Evolutionary conservation across 2,329 filamentous ascomycete species (phyloP).

Genomic region (Colletotrichum sublineola): DNA sequence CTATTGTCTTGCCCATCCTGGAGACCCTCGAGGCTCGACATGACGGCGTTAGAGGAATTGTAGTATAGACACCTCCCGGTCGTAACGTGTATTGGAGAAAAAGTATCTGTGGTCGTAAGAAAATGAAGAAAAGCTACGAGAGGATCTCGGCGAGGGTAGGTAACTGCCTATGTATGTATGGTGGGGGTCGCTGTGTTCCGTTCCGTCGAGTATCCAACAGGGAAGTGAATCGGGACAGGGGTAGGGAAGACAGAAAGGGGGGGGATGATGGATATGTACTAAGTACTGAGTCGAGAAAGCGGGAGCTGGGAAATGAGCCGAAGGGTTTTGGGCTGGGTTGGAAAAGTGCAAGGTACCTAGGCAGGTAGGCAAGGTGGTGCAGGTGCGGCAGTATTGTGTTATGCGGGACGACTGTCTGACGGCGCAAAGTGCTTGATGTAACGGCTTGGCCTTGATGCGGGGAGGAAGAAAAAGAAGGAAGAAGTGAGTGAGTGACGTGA

Average conservation of each 20-base stretch:
- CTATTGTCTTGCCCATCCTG: slow-evolving; percentile 23
- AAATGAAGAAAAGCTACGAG: not conserved
- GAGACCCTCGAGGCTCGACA: slow-evolving; percentile 16
- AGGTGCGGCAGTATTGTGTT: too few species aligned
- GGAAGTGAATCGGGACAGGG: slow-evolving; percentile 19
- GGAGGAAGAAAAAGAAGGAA: slow-evolving; percentile 8
- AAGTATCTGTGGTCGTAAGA: not conserved
- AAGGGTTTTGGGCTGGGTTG: slow-evolving; percentile 22
- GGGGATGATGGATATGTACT: slow-evolving; percentile 15
- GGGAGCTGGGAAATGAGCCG: slow-evolving; percentile 38
- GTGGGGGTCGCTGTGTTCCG: slow-evolving; percentile 22
- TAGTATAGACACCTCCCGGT: slow-evolving; percentile 4
- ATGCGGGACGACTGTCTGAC: slow-evolving; percentile 1
- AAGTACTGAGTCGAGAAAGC: slow-evolving; percentile 15
- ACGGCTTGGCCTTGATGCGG: slow-evolving; percentile 6
- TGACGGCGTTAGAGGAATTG: slow-evolving; percentile 19
- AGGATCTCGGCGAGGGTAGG: not conserved
- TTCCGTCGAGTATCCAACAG: slow-evolving; percentile 33
- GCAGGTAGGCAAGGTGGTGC: slow-evolving; percentile 8
- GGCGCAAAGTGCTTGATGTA: slow-evolving; percentile 11
- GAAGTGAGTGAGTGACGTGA: slow-evolving; percentile 31
- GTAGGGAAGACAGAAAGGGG: slow-evolving; percentile 23
- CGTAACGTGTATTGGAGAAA: not conserved
- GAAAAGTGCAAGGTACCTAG: not conserved
- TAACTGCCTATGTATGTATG: not conserved